Conservation (phyloP, 2,329 filamentous ascomycete species). For the Penicillium oxalicum region DNA sequence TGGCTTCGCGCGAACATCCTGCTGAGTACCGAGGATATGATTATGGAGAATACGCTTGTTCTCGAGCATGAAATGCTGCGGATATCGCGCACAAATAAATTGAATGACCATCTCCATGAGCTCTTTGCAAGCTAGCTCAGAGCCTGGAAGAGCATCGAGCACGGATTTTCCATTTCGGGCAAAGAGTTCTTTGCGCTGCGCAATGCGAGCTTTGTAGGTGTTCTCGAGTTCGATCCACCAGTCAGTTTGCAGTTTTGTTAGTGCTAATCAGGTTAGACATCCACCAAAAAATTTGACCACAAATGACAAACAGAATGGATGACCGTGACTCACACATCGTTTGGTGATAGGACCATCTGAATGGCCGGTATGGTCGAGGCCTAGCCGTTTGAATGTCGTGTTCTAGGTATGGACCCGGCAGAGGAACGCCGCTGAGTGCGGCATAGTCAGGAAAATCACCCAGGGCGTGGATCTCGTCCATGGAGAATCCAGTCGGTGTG, state of each 20-base stretch:
- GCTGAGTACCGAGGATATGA: conserved; percentile 56
- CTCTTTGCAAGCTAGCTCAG: conserved; percentile 74
- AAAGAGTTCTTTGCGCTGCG: conserved; percentile 62
- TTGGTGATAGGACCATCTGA: conserved; percentile 80
- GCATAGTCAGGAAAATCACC: conserved; percentile 78
- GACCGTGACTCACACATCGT: conserved; percentile 68
- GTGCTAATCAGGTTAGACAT: conserved; percentile 45
- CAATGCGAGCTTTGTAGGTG: conserved; percentile 62
- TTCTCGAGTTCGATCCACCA: conserved; percentile 87
- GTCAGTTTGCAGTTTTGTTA: conserved; percentile 71
- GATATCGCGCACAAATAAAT: conserved; percentile 72
- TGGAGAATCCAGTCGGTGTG: conserved; percentile 64
- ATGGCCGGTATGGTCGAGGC: conserved; percentile 71
- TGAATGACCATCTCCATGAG: conserved; percentile 81
- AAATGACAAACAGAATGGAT: too few relatives aligned
- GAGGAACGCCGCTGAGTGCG: conserved; percentile 64
- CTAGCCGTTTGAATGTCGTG: conserved; percentile 65
- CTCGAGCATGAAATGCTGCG: conserved; percentile 61
- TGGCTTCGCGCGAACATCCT: conserved; percentile 55
- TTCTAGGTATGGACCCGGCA: conserved; percentile 56
- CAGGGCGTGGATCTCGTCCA: conserved; percentile 61
- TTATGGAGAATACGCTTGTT: conserved; percentile 60
- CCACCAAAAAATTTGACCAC: too few relatives aligned
- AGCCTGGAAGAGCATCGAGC: conserved; percentile 64
- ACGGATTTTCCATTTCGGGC: conserved; percentile 58